Base-by-base conservation (phyloP, 2,329 filamentous ascomycete genomes). In the Fonsecaea monophora region DNA sequence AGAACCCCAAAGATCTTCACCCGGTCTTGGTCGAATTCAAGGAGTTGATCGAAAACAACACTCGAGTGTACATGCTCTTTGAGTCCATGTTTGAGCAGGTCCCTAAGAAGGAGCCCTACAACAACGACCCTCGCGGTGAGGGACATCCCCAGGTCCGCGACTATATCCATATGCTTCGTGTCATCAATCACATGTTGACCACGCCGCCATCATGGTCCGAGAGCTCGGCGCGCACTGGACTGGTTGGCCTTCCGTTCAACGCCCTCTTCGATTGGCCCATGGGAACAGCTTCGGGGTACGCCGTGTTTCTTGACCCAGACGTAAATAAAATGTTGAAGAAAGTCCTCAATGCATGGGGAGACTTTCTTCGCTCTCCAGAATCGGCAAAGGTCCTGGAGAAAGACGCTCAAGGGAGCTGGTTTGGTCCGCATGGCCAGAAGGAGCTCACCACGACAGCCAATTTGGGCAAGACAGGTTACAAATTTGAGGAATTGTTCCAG, bases 71-170 rank as follows among this genome's bases (percentile, higher is more conserved):
- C 79, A 88, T 91, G 83, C 86, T 88, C 75, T 86, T 90, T 73
- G 80, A 80, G 30, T 80, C 84, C 69, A 92, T 92, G 90, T 92
- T 90, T 77, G 81, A 85, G 35, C 87, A 92, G 77, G 81, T 91
- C 21, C 89, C 89, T 0, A 74, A 75, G 37, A 87, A 87, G 75
- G 78, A 82, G 18, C 85, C 85, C 0, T 92, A 92, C 77, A 74
- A 77, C 66, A 81, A 79, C 6, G 89, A 91, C 67, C 88, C 89
- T 0, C 66, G 54, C 32, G 66, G 66, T 3, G 86, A 85, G 0
- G 89, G 88, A 1, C 80, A 83, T 61, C 82, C 80, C 38, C 87
- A 90, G 77, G 85, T 92, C 64, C 84, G 86, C 8, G 84, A 90
- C 77, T 90, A 90, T 71, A 65, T 83, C 5, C 87, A 91, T 71